Percentiles rank a stretch among this genome's conserved stretches.
Conservation (phyloP, 2,329 filamentous ascomycete species). For the Monilinia laxa region DNA sequence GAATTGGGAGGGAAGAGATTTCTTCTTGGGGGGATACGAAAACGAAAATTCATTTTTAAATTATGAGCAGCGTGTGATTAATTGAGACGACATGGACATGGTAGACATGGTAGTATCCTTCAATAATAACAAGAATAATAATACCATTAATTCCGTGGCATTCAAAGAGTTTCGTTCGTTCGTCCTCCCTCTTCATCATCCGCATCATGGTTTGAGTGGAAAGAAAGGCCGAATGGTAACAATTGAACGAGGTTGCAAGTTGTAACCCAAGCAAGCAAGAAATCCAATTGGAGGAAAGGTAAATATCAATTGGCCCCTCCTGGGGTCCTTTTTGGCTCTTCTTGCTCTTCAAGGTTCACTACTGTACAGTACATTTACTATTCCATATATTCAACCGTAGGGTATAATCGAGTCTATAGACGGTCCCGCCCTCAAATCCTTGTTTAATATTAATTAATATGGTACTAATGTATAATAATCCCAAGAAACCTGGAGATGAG, state of each 20-base stretch:
- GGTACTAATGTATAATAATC: too few relatives aligned
- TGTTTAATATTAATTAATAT: not conserved
- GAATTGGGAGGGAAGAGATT: constrained; percentile 1
- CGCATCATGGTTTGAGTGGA: constrained; percentile 7
- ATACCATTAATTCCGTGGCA: not conserved
- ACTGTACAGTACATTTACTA: too few relatives aligned
- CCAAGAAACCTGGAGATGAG: constrained; percentile 1
- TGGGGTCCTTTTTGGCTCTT: not conserved
- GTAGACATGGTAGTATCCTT: constrained; percentile 9
- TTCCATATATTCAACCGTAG: not conserved
- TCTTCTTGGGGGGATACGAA: constrained; percentile 9
- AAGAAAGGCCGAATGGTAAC: constrained; percentile 15
- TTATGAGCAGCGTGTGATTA: constrained; percentile 20
- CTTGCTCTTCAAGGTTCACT: not conserved
- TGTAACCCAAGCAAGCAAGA: not conserved
- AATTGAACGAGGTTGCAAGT: constrained; percentile 14
- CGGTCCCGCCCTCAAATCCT: constrained; percentile 2
- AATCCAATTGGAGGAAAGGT: constrained; percentile 2
- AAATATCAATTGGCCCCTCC: not conserved
- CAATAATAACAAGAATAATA: too few relatives aligned
- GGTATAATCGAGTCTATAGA: constrained; percentile 2
- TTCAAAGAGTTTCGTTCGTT: not conserved
- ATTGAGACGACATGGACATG: constrained; percentile 6
- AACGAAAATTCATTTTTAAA: constrained; percentile 12
- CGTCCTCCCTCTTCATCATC: not conserved